Base-by-base conservation (phyloP, 768 basidiomycete genomes). In the Kondoa malvinella region DNA sequence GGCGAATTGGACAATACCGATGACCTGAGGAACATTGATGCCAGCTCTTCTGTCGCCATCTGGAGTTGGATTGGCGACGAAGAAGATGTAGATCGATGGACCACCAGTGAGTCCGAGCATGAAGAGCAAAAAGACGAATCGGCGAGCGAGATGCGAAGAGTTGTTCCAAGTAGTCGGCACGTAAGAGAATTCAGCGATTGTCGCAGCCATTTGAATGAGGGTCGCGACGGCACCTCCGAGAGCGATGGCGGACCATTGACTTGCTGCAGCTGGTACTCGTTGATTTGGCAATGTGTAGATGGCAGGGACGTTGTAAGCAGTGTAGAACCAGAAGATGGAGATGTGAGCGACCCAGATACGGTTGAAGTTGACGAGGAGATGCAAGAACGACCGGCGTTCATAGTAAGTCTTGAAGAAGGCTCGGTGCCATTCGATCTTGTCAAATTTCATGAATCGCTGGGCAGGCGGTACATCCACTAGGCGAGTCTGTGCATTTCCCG, bases 151-250 rank as follows among this genome's bases (percentile, higher is more conserved):
- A 76, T 97, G 94, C 3, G 91, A 92, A 31, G 92, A 89, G 78
- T 96, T 97, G 77, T 92, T 94, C 95, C 94, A 97, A 25, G 91
- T 97, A 0, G 90, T 88, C 0, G 95, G 95, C 78, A 99, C 94
- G 79, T 95, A 97, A 32, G 88, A 87, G 78, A 95, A 97, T 79
- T 97, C 95, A 68, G 86, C 85, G 62, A 95, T 80, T 8, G 95
- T 97, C 65, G 94, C 95, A 71, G 82, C 80, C 66, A 96, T 89
- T 91, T 94, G 95, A 81, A 99, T 97, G 69, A 88, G 73, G 0
- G 92, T 90, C n/a, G 95, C 88, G 59, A 96, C 88, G 0, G 89
- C 89, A 31, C 95, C 95, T 56, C 95, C 95, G 8, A 99, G 83
- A 4, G 91, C 95, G 15, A 87, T 87, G 30, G 89, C 89, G 40